Conservation (phyloP, 1,284 basidiomycete genomes). For the Mycena sp. region DNA sequence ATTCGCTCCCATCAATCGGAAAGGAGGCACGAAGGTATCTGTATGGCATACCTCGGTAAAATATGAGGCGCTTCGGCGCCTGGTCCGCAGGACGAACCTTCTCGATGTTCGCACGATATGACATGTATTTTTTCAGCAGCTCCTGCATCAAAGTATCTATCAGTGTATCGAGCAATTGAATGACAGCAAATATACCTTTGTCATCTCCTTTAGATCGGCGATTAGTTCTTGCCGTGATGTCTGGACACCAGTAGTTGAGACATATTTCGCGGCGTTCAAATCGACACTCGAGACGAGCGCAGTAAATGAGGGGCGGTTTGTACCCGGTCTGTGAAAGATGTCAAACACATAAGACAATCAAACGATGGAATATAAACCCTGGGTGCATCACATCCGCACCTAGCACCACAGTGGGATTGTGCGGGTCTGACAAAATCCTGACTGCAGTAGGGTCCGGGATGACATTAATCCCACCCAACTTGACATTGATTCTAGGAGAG, state of each 20-base stretch:
- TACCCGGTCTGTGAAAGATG: constrained; percentile 53
- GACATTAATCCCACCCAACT: constrained; percentile 59
- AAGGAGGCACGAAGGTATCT: not conserved
- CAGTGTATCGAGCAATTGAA: not conserved
- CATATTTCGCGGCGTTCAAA: constrained; percentile 59
- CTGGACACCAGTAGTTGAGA: constrained; percentile 62
- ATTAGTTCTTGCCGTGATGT: constrained; percentile 64
- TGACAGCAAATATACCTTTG: constrained; percentile 42
- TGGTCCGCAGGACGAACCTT: constrained; percentile 44
- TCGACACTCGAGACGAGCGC: constrained; percentile 69
- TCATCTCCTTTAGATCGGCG: constrained; percentile 61
- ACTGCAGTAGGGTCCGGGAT: constrained; percentile 54
- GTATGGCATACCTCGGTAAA: constrained; percentile 56
- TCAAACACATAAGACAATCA: not conserved
- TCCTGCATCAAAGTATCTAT: constrained; percentile 36
- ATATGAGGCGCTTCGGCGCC: constrained; percentile 60
- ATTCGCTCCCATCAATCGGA: not conserved
- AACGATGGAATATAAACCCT: constrained; percentile 5
- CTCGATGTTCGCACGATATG: constrained; percentile 42
- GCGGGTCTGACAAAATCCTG: constrained; percentile 50
- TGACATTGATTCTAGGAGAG: constrained; percentile 52
- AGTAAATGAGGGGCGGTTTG: constrained; percentile 63
- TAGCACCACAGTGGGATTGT: constrained; percentile 62
- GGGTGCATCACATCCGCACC: constrained; percentile 44
- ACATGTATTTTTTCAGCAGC: constrained; percentile 51